phyloP scores from a whole-genome alignment of 495 filamentous ascomycete genomes.

The Penicillium cataractarum region DNA sequence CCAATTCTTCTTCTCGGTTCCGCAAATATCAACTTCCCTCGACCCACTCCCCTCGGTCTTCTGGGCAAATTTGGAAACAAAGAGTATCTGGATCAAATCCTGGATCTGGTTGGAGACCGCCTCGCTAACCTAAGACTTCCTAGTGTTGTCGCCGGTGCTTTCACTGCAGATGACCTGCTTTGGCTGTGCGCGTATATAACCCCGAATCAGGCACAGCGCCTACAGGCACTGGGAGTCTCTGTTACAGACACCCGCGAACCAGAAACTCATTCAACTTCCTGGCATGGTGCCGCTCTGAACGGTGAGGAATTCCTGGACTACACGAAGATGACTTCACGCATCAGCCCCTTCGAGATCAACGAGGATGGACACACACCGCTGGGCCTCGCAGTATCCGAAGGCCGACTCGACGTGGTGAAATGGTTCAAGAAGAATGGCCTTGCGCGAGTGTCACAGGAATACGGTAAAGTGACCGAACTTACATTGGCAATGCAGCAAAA shows the following conservation, averaged over 20 bases:
- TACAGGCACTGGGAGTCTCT: neutral
- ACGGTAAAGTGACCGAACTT: neutral
- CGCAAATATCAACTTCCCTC: constrained; percentile 3
- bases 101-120: neutral
- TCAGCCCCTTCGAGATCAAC: neutral
- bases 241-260: neutral
- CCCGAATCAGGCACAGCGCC: neutral
- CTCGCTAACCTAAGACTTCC: neutral
- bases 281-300: constrained; percentile 18
- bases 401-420: constrained; percentile 1
- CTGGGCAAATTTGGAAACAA: neutral
- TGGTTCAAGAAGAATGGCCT: constrained; percentile 3
- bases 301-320: constrained; percentile 14
- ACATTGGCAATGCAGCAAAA: neutral
- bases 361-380: neutral
- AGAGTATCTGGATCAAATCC: neutral
- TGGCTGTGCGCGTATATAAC: neutral
- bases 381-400: neutral
- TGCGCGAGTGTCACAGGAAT: neutral
- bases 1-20: neutral
- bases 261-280: neutral
- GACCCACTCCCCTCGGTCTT: neutral
- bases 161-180: neutral
- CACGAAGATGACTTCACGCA: neutral
- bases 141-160: neutral